phyloP scores from a whole-genome alignment of 305 asterid species.

The Solanum hybrid region DNA sequence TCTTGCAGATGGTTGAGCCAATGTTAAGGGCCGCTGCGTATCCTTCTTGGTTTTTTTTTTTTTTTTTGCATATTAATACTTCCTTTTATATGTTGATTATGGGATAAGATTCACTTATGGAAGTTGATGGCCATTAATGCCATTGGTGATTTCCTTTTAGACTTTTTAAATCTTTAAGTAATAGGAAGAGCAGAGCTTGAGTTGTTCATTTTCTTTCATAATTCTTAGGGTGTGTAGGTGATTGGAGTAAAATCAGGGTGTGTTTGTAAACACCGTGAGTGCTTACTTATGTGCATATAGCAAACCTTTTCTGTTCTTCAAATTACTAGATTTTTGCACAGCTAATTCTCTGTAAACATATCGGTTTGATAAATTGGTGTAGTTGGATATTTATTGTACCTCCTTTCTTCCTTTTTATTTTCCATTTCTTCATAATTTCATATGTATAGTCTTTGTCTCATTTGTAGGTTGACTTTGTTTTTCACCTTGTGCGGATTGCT shows the following conservation, averaged over 20 bases:
- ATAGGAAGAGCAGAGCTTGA: neutral
- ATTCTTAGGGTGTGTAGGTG: neutral
- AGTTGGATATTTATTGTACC: neutral
- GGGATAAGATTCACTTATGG: neutral
- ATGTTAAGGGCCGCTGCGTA: constrained; percentile 66
- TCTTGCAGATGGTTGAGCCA: constrained; percentile 81
- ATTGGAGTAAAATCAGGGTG: neutral
- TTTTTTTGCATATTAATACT: neutral
- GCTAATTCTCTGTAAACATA: neutral
- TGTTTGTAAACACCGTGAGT: neutral
- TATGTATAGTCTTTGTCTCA: neutral
- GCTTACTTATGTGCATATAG: neutral
- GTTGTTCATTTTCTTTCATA: neutral
- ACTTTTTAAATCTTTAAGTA: neutral
- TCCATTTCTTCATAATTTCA: neutral
- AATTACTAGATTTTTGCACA: neutral
- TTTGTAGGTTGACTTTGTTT: neutral
- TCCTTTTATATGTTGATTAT: neutral
- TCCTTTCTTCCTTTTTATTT: neutral
- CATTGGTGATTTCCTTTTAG: neutral
- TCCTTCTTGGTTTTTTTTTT: neutral
- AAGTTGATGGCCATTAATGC: neutral
- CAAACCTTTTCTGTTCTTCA: neutral
- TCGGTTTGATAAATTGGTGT: neutral
- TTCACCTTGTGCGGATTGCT: neutral